phyloP scores from a whole-genome alignment of 495 filamentous ascomycete genomes.

The Cercophora newfieldiana region DNA sequence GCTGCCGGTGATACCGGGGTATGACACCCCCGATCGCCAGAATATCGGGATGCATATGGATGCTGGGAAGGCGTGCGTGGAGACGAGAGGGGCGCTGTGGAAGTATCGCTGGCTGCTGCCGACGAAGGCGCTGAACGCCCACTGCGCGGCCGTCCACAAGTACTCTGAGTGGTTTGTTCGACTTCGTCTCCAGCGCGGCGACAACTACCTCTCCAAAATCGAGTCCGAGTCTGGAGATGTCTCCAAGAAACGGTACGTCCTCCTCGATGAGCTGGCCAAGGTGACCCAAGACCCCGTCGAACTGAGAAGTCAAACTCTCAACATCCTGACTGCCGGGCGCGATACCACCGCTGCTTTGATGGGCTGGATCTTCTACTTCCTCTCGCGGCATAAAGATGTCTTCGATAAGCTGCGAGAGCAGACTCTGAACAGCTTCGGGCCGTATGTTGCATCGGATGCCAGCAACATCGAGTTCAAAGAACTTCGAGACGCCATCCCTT shows the following conservation, averaged over 20 bases:
- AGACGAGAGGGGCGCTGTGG: conserved; percentile 43
- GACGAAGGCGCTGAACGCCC: conserved; percentile 40
- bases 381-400: conserved; percentile 48
- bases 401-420: conserved; percentile 52
- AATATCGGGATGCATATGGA: conserved; percentile 48
- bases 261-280: conserved; percentile 63
- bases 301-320: conserved; percentile 63
- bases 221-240: background rate
- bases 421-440: conserved; percentile 45
- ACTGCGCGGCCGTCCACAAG: conserved; percentile 48
- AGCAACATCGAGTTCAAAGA: conserved; percentile 35
- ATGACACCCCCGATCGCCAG: conserved; percentile 26
- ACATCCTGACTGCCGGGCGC: conserved; percentile 63
- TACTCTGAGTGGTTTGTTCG: conserved; percentile 54
- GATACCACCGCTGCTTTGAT: conserved; percentile 58
- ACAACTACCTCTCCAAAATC: conserved; percentile 18
- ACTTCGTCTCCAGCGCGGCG: conserved; percentile 21
- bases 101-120: conserved; percentile 52
- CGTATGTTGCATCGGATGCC: conserved; percentile 11
- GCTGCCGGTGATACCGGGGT: conserved; percentile 17
- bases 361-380: conserved; percentile 56
- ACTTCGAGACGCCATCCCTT: conserved; percentile 42
- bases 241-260: conserved; percentile 51
- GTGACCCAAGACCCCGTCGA: conserved; percentile 58
- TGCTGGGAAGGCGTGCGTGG: conserved; percentile 46